A percentile compares a stretch with the other conserved stretches of the same genome.
Conservation (phyloP, 331 rosid genomes). For the Rhamnella rubrinervis region DNA sequence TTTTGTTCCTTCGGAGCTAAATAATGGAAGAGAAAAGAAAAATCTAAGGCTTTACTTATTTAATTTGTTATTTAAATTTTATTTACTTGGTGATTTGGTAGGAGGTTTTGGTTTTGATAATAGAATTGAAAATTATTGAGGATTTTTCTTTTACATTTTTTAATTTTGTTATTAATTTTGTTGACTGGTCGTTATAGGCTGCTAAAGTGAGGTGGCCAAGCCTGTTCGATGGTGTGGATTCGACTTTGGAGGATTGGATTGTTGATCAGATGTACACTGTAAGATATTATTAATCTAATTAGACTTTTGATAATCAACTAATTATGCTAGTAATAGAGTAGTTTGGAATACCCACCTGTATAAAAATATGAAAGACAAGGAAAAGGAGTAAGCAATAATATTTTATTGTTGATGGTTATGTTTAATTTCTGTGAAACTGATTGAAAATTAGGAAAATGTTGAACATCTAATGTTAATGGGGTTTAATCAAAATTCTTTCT, state of each 20-base stretch:
- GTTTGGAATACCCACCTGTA: neutral
- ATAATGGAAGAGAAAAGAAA: no score
- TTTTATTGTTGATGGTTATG: no score
- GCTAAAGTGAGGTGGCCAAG: slow-evolving; percentile 79
- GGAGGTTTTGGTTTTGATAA: neutral
- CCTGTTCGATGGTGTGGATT: slow-evolving; percentile 64
- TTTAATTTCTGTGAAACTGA: no score
- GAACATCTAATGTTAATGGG: no score
- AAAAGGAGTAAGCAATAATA: no score
- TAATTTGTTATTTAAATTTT: no score
- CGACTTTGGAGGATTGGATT: slow-evolving; percentile 64
- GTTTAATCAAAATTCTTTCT: no score
- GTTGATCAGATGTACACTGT: slow-evolving; percentile 75
- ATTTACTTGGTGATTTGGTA: no score
- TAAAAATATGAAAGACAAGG: neutral
- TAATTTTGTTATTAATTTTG: neutral
- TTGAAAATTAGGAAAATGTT: no score
- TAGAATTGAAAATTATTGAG: neutral
- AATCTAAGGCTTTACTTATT: no score
- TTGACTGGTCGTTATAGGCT: slow-evolving; percentile 52
- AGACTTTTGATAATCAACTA: neutral
- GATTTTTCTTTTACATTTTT: neutral
- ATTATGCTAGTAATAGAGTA: slow-evolving; percentile 8
- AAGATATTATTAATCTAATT: slow-evolving; percentile 11
- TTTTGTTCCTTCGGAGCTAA: no score